phyloP scores from a whole-genome alignment of 164 flowering plant species.

The Malania oleifera region DNA sequence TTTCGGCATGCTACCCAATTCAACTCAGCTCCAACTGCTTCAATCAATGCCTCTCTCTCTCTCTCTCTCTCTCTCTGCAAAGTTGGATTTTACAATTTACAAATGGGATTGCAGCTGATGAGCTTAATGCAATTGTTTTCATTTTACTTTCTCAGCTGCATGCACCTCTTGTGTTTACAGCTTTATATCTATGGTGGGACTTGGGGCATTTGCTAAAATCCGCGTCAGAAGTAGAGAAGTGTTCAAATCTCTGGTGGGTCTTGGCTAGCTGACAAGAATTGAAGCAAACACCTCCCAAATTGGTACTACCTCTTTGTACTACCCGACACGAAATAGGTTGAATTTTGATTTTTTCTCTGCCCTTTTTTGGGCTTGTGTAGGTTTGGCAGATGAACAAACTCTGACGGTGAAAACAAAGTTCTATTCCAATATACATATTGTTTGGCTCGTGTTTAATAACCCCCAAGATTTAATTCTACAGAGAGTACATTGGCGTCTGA shows the following conservation, averaged over 20 bases:
- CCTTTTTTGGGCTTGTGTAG: background rate
- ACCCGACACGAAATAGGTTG: constrained; percentile 24
- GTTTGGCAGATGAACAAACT: constrained; percentile 42
- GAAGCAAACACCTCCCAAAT: background rate
- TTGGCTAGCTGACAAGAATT: too few species aligned
- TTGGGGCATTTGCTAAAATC: too few species aligned
- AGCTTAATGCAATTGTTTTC: background rate
- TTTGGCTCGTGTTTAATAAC: background rate
- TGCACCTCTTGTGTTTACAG: background rate
- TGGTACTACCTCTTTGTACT: constrained; percentile 15
- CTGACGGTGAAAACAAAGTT: constrained; percentile 30
- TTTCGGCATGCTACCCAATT: constrained; percentile 2
- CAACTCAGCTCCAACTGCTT: constrained; percentile 10
- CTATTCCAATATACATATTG: background rate
- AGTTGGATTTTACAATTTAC: too few species aligned
- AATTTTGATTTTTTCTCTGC: background rate
- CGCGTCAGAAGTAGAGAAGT: background rate
- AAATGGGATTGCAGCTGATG: background rate
- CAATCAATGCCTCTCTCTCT: constrained; percentile 20
- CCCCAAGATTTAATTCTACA: too few species aligned
- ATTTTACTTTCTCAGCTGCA: constrained; percentile 3
- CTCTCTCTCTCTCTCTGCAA: constrained; percentile 1
- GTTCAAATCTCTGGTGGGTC: background rate
- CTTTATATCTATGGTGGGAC: too few species aligned
- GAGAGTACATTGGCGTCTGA: too few species aligned